Conservation (phyloP, 2,329 filamentous ascomycete species). For the Sporothrix pseudoabietina region DNA sequence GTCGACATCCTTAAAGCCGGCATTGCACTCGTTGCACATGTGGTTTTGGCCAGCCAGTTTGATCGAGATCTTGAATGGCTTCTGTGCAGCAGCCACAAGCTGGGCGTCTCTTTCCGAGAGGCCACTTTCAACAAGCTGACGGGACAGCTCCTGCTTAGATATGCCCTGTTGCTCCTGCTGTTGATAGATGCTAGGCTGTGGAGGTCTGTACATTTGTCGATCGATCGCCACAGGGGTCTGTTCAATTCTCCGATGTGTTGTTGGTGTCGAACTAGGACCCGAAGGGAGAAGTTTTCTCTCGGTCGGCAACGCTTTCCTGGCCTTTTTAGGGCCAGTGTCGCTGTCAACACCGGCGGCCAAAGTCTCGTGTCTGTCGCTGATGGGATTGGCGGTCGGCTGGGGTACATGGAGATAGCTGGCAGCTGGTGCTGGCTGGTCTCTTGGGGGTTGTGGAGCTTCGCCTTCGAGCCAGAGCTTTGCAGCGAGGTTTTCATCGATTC, state of each 20-base stretch:
- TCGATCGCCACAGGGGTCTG: neutral
- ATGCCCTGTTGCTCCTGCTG: neutral
- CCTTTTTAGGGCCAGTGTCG: conserved; percentile 26
- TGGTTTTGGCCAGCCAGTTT: conserved; percentile 32
- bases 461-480: conserved; percentile 32
- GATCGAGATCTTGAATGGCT: conserved; percentile 35
- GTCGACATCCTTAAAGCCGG: conserved; percentile 50
- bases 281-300: conserved; percentile 34
- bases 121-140: conserved; percentile 2
- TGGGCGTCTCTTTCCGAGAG: conserved; percentile 24
- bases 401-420: neutral
- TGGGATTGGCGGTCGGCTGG: neutral
- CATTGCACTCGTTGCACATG: conserved; percentile 45
- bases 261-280: neutral
- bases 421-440: neutral
- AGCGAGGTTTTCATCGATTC: conserved; percentile 32
- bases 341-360: neutral
- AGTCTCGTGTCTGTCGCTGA: neutral
- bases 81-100: conserved; percentile 32
- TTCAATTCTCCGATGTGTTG: conserved; percentile 5
- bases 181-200: neutral
- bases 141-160: conserved; percentile 20
- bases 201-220: neutral
- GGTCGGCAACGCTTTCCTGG: conserved; percentile 34
- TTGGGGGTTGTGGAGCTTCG: neutral